These are phyloP conservation scores for Alternaria arbusti DNA, from an alignment of 2,329 filamentous ascomycete genomes.

Conservation along the genomic window DNA sequence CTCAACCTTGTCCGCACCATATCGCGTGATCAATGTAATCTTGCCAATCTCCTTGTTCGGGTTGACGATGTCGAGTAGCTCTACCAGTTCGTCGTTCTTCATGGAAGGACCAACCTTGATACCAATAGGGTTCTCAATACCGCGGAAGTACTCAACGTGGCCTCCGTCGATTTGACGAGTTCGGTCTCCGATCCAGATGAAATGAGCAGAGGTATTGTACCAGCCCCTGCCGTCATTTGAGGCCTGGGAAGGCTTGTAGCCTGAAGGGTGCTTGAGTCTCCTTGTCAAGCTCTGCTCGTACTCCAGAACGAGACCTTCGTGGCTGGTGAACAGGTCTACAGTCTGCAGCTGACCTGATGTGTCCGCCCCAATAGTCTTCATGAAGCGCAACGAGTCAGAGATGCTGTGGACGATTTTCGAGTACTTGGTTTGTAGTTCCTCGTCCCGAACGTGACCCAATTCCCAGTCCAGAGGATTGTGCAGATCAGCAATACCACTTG, in stretches of 20 bases:
- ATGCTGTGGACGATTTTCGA: constrained; percentile 82
- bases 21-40: constrained; percentile 94
- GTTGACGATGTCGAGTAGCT: constrained; percentile 84
- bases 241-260: constrained; percentile 40
- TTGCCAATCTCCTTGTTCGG: constrained; percentile 83
- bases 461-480: constrained; percentile 95
- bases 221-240: constrained; percentile 64
- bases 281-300: constrained; percentile 91
- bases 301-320: constrained; percentile 91
- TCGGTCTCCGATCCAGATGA: constrained; percentile 97
- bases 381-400: constrained; percentile 90
- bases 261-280: constrained; percentile 69
- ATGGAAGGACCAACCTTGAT: constrained; percentile 95
- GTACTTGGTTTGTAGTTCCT: constrained; percentile 84
- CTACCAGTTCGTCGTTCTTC: constrained; percentile 74
- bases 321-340: constrained; percentile 92
- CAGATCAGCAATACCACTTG: constrained; percentile 89
- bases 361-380: constrained; percentile 90
- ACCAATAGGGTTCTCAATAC: constrained; percentile 93
- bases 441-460: constrained; percentile 87
- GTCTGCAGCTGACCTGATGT: constrained; percentile 84
- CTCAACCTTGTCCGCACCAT: constrained; percentile 80
- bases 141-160: constrained; percentile 97
- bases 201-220: constrained; percentile 95
- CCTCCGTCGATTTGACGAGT: constrained; percentile 92